A percentile compares a stretch with the other conserved stretches of the same genome.
These are phyloP conservation scores for Fusarium sp. DNA, from an alignment of 2,329 filamentous ascomycete species.

Conservation along the genomic window DNA sequence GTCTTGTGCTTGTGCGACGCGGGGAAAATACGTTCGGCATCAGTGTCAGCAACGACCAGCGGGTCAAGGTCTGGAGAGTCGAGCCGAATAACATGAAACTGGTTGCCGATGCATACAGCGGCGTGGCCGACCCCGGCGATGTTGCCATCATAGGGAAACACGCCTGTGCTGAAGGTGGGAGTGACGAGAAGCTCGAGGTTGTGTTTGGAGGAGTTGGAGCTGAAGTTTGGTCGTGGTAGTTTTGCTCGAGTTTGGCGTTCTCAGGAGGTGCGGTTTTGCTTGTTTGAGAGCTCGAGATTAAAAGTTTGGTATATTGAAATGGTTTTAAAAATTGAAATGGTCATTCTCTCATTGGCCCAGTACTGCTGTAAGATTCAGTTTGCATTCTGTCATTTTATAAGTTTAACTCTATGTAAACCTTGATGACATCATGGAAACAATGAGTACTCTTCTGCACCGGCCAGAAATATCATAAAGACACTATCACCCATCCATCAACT, in stretches of 20 bases:
- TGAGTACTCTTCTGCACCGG: background rate
- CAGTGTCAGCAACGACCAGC: slow-evolving; percentile 72
- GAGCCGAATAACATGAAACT: slow-evolving; percentile 53
- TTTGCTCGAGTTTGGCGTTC: slow-evolving; percentile 9
- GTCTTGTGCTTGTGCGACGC: slow-evolving; percentile 57
- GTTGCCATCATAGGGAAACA: slow-evolving; percentile 43
- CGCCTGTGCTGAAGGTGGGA: background rate
- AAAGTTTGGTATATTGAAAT: background rate
- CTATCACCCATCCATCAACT: background rate
- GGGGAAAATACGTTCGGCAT: slow-evolving; percentile 51
- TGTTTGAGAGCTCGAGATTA: background rate
- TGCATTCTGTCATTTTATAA: background rate
- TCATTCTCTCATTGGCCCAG: background rate
- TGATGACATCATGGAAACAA: too few species aligned
- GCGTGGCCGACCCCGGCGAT: slow-evolving; percentile 70
- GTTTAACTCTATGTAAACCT: background rate
- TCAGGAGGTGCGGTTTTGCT: slow-evolving; percentile 5
- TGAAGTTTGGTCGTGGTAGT: slow-evolving; percentile 45
- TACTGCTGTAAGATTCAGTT: background rate
- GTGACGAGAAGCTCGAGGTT: slow-evolving; percentile 23
- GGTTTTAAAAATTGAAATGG: background rate
- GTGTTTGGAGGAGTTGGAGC: slow-evolving; percentile 45
- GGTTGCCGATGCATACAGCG: slow-evolving; percentile 66
- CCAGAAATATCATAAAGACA: background rate
- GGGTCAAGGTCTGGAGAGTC: slow-evolving; percentile 67